Conservation (phyloP, 2,329 filamentous ascomycete species). For the Dothistroma septosporum region DNA sequence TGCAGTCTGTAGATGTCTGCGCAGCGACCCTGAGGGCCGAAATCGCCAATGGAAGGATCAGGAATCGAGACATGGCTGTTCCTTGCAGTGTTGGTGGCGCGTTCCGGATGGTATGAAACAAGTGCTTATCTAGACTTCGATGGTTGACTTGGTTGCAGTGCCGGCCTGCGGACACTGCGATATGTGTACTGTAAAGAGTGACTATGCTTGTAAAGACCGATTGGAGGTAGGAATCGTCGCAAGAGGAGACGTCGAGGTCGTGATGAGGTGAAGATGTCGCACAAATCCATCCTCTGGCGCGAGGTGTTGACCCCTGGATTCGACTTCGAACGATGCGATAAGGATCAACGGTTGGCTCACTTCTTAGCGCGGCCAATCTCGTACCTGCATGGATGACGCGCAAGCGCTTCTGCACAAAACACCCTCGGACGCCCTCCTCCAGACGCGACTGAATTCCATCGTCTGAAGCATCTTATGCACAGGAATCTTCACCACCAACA, state of each 20-base stretch:
- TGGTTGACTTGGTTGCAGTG: constrained; percentile 7
- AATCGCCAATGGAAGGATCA: constrained; percentile 23
- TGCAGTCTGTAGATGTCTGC: constrained; percentile 73
- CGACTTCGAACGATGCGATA: neutral
- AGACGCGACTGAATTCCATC: too few relatives aligned
- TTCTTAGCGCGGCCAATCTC: neutral
- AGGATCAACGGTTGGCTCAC: neutral
- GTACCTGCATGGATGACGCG: neutral
- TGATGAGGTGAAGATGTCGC: neutral
- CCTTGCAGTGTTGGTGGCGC: constrained; percentile 1
- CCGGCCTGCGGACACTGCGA: constrained; percentile 15
- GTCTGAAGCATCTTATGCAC: constrained; percentile 1
- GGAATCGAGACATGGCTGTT: constrained; percentile 22
- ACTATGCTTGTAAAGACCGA: constrained; percentile 12
- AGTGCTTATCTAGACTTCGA: neutral
- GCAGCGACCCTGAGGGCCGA: constrained; percentile 44
- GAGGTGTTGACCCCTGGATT: neutral
- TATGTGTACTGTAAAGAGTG: constrained; percentile 8
- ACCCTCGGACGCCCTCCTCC: neutral
- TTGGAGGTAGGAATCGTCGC: neutral
- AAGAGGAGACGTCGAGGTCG: neutral
- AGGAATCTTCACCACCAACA: constrained; percentile 7
- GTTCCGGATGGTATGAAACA: constrained; percentile 3
- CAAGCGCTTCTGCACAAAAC: neutral
- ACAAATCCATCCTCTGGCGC: neutral